phyloP scores from a whole-genome alignment of 2,329 filamentous ascomycete genomes.

The Scopulariopsis brevicaulis region DNA sequence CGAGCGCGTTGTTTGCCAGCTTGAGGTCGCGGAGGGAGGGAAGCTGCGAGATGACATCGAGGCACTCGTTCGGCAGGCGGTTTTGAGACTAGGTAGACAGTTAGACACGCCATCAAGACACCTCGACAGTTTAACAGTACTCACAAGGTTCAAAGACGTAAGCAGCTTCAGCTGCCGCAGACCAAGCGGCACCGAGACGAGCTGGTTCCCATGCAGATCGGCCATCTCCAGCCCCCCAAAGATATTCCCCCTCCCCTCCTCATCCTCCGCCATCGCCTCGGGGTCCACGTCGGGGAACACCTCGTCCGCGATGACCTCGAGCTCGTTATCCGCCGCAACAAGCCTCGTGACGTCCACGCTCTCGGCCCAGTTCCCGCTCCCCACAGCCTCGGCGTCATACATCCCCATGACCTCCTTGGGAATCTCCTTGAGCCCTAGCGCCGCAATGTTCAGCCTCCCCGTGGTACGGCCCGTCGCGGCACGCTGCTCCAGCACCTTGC shows the following conservation, averaged over 20 bases:
- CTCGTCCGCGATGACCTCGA: constrained; percentile 60
- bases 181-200: constrained; percentile 63
- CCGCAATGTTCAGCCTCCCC: constrained; percentile 80
- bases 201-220: constrained; percentile 76
- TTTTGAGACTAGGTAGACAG: constrained; percentile 58
- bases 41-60: constrained; percentile 68
- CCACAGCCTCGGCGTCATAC: constrained; percentile 68
- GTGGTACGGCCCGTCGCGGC: constrained; percentile 63
- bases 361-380: constrained; percentile 74
- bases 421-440: constrained; percentile 67
- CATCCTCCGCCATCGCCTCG: constrained; percentile 46
- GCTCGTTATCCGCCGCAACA: constrained; percentile 80
- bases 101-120: neutral
- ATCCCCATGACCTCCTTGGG: constrained; percentile 78
- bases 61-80: constrained; percentile 57
- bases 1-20: constrained; percentile 65
- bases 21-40: constrained; percentile 65
- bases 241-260: constrained; percentile 58
- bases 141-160: constrained; percentile 71
- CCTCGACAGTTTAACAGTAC: constrained; percentile 14
- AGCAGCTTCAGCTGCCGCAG: constrained; percentile 62
- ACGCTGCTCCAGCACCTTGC: constrained; percentile 61
- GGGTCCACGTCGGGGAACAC: constrained; percentile 67
- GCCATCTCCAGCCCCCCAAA: constrained; percentile 74
- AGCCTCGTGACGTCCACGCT: constrained; percentile 78